Base-by-base conservation (phyloP, 768 basidiomycete genomes). In the Tricholoma flavovirens region DNA sequence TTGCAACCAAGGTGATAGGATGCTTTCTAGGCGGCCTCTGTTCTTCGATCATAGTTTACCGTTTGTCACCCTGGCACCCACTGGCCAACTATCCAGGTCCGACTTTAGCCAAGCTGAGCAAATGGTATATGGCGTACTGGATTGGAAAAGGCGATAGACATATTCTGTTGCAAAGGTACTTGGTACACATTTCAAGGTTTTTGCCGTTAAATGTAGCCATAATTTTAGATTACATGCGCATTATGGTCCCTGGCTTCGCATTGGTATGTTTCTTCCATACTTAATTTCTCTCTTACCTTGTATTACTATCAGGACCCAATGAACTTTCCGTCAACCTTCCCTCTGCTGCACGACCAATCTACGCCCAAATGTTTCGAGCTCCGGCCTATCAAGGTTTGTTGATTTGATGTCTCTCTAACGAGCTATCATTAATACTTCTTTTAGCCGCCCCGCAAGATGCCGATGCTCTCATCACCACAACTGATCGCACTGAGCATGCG, bases 61-160 rank as follows among this genome's bases (percentile, higher is more conserved):
- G 74, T 33, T 57, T 75, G n/a, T 75, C 74, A 1, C 64, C 72
- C 4, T 68, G 64, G 55, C 73, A 75, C 30, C 73, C 73, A 22
- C 68, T 75, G 21, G 70, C 75, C 9, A 62, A 57, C 15, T 72
- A 70, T 57, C 73, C 74, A 29, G 74, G 73, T 3, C 74, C 74
- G 4, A 43, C 61, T 26, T 40, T 62, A 4, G 65, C 66, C 54
- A 72, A 63, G 53, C 21, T 69, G 26, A 66, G 70, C 9, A 74
- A 73, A 53, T 69, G 67, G 68, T 72, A 66, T 64, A 51, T 62
- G 32, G 62, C 66, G 17, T 40, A 60, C 24, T 42, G 51, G 4
- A 48, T 64, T 4, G 53, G 24, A 11, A 60, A 59, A 24, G 57
- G 65, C 5, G 66, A 64, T 7, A 64, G 64, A 26, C 61, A 60